A percentile compares a stretch with the other conserved stretches of the same genome.
Conservation (phyloP, 371 early-diverging fungal species). For the Lichtheimia hyalospora region DNA sequence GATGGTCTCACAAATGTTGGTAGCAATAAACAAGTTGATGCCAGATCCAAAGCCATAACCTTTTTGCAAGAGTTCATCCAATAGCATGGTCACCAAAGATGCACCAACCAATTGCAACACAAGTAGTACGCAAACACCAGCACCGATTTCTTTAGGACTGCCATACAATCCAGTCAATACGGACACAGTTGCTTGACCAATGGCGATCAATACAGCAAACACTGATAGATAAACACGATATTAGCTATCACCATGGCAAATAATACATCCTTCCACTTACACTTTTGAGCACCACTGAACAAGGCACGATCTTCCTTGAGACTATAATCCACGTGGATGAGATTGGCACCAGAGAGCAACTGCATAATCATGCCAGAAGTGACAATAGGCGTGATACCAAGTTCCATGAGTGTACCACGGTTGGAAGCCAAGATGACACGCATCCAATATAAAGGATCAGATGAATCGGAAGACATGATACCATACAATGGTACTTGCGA, state of each 20-base stretch:
- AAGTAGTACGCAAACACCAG: conserved; percentile 90
- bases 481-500: conserved; percentile 99
- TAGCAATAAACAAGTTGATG: conserved; percentile 99
- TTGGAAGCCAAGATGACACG: conserved; percentile 99
- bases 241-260: background rate
- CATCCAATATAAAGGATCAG: conserved; percentile 99
- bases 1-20: conserved; percentile 99
- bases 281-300: conserved; percentile 98
- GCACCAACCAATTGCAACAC: conserved; percentile 97
- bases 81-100: conserved; percentile 95
- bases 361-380: conserved; percentile 99
- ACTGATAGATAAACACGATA: conserved; percentile 41
- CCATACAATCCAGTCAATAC: conserved; percentile 99
- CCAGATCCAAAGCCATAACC: conserved; percentile 99
- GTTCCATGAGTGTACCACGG: conserved; percentile 99
- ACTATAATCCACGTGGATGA: conserved; percentile 97
- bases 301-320: conserved; percentile 99
- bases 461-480: conserved; percentile 97
- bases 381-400: conserved; percentile 99
- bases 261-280: conserved; percentile 43
- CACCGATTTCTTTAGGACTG: conserved; percentile 91
- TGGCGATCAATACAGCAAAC: conserved; percentile 91
- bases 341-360: conserved; percentile 92
- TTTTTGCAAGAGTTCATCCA: conserved; percentile 99
- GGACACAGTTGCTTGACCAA: conserved; percentile 97